phyloP scores from a whole-genome alignment of 2,329 filamentous ascomycete species.

The Ascochyta clinopodiicola region DNA sequence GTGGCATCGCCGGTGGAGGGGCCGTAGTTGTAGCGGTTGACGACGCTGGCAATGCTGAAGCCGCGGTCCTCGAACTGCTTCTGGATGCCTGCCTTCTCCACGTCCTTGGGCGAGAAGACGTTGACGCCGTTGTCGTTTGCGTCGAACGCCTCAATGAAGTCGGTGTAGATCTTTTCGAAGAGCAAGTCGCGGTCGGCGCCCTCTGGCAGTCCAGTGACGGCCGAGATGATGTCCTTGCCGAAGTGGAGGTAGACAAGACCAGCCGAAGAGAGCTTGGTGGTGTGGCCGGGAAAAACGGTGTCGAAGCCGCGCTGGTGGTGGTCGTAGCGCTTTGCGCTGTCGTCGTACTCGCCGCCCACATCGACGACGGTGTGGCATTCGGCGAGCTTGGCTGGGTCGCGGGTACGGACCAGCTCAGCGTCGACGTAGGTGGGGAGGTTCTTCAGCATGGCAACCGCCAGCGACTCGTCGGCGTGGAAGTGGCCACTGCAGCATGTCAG shows the following conservation, averaged over 20 bases:
- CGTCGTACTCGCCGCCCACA: slow-evolving; percentile 93
- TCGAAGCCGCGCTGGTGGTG: slow-evolving; percentile 95
- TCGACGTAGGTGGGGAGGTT: slow-evolving; percentile 80
- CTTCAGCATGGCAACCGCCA: slow-evolving; percentile 95
- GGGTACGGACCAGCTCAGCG: slow-evolving; percentile 81
- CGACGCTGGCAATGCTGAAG: slow-evolving; percentile 84
- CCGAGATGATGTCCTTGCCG: slow-evolving; percentile 80
- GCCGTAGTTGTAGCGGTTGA: slow-evolving; percentile 82
- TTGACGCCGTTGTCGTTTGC: slow-evolving; percentile 97
- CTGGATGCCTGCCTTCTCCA: slow-evolving; percentile 74
- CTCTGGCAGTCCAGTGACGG: slow-evolving; percentile 65
- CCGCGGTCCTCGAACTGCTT: slow-evolving; percentile 85
- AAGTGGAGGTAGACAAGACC: slow-evolving; percentile 97
- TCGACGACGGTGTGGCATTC: slow-evolving; percentile 95
- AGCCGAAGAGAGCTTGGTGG: slow-evolving; percentile 90
- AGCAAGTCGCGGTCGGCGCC: slow-evolving; percentile 75
- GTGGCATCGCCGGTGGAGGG: slow-evolving; percentile 51
- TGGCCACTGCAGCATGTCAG: slow-evolving; percentile 67
- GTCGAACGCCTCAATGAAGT: slow-evolving; percentile 94
- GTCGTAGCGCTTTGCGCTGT: slow-evolving; percentile 80
- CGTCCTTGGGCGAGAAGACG: slow-evolving; percentile 73
- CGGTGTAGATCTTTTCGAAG: slow-evolving; percentile 87
- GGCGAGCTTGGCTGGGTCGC: slow-evolving; percentile 78
- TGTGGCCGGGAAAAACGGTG: slow-evolving; percentile 81
- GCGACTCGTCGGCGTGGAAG: slow-evolving; percentile 98